Conservation (phyloP, 257 asterid species). For the Prunella vulgaris region DNA sequence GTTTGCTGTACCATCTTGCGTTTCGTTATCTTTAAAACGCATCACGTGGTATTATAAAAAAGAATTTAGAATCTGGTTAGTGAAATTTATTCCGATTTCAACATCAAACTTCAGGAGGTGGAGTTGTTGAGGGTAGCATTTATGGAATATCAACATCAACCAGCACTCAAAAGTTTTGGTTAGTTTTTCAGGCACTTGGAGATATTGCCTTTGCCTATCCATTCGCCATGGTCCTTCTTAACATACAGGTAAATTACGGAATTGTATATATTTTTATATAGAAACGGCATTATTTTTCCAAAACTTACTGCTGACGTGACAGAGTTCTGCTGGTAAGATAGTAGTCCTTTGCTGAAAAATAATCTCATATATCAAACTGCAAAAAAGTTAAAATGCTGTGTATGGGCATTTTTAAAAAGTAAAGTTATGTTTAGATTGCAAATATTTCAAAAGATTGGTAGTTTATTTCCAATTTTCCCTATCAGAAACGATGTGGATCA, state of each 20-base stretch:
- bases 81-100: background rate
- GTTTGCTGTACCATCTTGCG: background rate
- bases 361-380: background rate
- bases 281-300: too few relatives aligned
- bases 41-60: background rate
- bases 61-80: background rate
- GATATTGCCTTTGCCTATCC: slow-evolving; percentile 76
- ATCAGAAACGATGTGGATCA: too few relatives aligned
- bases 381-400: background rate
- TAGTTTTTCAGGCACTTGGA: slow-evolving; percentile 64
- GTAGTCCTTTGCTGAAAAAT: too few relatives aligned
- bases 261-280: background rate
- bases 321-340: too few relatives aligned
- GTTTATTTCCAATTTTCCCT: background rate
- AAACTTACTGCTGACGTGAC: too few relatives aligned
- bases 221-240: slow-evolving; percentile 48
- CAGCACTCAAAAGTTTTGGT: slow-evolving; percentile 49
- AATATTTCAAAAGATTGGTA: too few relatives aligned
- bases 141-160: slow-evolving; percentile 44
- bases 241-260: slow-evolving; percentile 47
- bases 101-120: slow-evolving; percentile 36
- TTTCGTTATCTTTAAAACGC: background rate
- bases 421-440: background rate
- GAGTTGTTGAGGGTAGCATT: slow-evolving; percentile 61
- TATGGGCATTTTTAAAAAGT: too few relatives aligned